Evolutionary conservation across 192 early-diverging fungal species (phyloP).

Genomic region (Spinellus fusiger): DNA sequence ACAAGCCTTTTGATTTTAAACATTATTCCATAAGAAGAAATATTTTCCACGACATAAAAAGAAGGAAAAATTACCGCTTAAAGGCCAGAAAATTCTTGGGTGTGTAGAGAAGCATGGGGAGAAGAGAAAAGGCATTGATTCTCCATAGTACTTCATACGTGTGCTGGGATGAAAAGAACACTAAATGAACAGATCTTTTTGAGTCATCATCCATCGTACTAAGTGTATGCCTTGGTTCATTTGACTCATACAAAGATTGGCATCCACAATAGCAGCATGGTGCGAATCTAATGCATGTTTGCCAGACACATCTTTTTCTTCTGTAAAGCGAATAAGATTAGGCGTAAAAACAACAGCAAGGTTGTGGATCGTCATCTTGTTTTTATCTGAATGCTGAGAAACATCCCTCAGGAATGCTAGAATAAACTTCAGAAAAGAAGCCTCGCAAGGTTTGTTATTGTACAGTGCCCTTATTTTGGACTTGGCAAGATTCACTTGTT

Average conservation of each 20-base stretch:
- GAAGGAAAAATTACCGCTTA: too few relatives aligned
- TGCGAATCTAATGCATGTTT: not conserved
- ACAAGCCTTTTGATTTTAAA: too few relatives aligned
- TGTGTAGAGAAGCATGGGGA: too few relatives aligned
- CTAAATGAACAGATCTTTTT: conserved; percentile 2
- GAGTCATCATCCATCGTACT: conserved; percentile 5
- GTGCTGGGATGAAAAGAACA: not conserved
- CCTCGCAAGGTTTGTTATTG: conserved; percentile 44
- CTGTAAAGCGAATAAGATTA: conserved; percentile 59
- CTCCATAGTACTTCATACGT: too few relatives aligned
- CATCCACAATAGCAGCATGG: conserved; percentile 8
- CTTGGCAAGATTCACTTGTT: conserved; percentile 25
- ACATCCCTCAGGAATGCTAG: conserved; percentile 68
- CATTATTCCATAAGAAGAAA: too few relatives aligned
- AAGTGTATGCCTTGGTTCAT: conserved; percentile 29
- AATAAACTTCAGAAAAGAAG: conserved; percentile 54
- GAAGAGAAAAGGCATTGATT: too few relatives aligned
- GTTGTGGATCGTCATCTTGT: conserved; percentile 82
- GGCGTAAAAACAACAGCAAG: conserved; percentile 84
- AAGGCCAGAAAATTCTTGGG: too few relatives aligned
- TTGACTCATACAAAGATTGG: conserved; percentile 18
- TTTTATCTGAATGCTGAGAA: conserved; percentile 55
- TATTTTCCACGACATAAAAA: too few relatives aligned
- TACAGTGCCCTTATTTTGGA: conserved; percentile 26
- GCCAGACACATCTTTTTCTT: not conserved